Evolutionary conservation across 768 basidiomycete genomes (phyloP), one percentile per base, ranked within the genome.

Genomic region (Mrakia frigida): DNA sequence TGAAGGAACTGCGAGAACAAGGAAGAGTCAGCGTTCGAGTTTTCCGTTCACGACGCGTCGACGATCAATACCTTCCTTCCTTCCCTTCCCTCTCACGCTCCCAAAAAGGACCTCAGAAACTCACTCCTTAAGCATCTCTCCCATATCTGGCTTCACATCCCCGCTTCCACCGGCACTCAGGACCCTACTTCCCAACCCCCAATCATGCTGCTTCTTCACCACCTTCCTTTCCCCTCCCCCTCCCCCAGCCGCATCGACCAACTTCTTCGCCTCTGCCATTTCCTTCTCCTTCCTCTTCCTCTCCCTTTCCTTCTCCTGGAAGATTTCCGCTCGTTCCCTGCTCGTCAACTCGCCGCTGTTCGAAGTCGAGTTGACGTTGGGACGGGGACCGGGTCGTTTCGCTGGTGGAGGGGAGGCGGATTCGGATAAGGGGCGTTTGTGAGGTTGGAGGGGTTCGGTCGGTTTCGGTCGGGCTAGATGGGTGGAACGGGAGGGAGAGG

Each of bases 381-480:
- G 56, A 56, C 56, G 56, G n/a, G 56, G 56, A 56, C 25, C 56
- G 23, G 56, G 56, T 56, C 56, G 56, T 56, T 56, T 56, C 56
- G 25, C n/a, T 7, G 56, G 56, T 56, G 56, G 56, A 28, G 56
- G 56, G n/a, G 56, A 56, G n/a, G 25, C 25, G 28, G 56, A 56
- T 25, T 56, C 56, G 25, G 56, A 56, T 10, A 28, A 0, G 56
- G n/a, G 56, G 0, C 56, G 56, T 28, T 56, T 56, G 4, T 18
- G 46, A 4, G 46, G 46, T 50, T 50, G 46, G 46, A 50, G 46
- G 18, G 46, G 46, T 50, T 50, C 46, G 46, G 46, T 50, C 3
- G 46, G 46, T 50, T 50, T 50, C 16, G 46, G 46, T 18, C 46
- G 46, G 18, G 46, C 46, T 50, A n/a, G n/a, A n/a, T n/a, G n/a